phyloP scores from a whole-genome alignment of 306 rosid species.

The Malus orientalis region DNA sequence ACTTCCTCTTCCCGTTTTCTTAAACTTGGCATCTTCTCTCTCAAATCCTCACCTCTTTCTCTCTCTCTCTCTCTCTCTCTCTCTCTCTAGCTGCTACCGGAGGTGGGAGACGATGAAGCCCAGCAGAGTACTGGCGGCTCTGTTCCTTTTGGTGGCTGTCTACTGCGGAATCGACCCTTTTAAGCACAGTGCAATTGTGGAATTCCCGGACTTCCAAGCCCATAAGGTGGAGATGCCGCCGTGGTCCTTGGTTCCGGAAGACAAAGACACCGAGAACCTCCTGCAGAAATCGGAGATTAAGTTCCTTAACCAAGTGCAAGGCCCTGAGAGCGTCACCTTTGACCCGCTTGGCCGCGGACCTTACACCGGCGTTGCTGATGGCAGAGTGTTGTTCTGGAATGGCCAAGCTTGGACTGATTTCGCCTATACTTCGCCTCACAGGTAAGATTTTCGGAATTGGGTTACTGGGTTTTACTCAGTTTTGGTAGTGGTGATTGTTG shows the following conservation, averaged over 20 bases:
- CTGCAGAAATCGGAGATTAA: constrained; percentile 69
- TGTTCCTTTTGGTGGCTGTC: constrained; percentile 42
- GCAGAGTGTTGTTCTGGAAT: constrained; percentile 65
- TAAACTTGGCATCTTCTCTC: not conserved
- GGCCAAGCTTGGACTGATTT: constrained; percentile 67
- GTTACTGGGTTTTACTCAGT: not conserved
- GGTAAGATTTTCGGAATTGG: constrained; percentile 27
- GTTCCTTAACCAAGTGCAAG: constrained; percentile 68
- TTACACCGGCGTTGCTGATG: constrained; percentile 89
- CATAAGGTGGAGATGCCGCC: constrained; percentile 38
- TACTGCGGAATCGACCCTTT: constrained; percentile 83
- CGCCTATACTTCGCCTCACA: constrained; percentile 71
- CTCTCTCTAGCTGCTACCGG: not conserved
- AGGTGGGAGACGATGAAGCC: constrained; percentile 23
- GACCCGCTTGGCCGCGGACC: constrained; percentile 92
- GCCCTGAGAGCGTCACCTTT: constrained; percentile 85
- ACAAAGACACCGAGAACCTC: constrained; percentile 48
- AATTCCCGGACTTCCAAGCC: constrained; percentile 52
- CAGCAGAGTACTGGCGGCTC: constrained; percentile 16
- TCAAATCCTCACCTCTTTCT: not conserved
- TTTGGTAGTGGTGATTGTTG: not conserved
- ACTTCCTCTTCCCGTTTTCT: not conserved
- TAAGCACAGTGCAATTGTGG: constrained; percentile 48
- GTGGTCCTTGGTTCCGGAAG: constrained; percentile 53
- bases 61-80: not conserved